Conservation (phyloP, 345 rosid species). For the Eucalyptus guilfoylei region DNA sequence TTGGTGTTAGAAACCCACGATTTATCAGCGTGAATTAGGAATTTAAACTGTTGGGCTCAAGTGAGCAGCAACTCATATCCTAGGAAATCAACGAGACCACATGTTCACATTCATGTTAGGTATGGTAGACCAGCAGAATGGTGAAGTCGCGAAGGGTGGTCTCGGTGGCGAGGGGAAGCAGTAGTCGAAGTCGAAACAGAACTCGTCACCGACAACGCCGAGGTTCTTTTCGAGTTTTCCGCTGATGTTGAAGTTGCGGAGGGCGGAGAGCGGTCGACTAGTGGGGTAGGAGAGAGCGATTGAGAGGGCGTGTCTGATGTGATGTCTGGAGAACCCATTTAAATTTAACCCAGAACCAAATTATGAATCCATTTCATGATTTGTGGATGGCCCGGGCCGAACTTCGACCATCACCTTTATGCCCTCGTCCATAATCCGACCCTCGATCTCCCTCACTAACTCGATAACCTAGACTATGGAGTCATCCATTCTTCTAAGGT, state of each 20-base stretch:
- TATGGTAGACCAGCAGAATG: too few relatives aligned
- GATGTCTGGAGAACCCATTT: neutral
- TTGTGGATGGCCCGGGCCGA: fast-evolving
- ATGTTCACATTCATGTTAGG: neutral
- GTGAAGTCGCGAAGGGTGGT: too few relatives aligned
- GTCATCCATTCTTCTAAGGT: too few relatives aligned
- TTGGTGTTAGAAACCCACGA: neutral
- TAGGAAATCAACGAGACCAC: neutral
- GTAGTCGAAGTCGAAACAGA: slow-evolving; percentile 51
- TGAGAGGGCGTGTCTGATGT: neutral
- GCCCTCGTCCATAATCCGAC: neutral
- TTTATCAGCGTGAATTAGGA: neutral
- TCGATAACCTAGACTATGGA: too few relatives aligned
- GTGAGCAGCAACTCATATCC: neutral
- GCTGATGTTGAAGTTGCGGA: slow-evolving; percentile 47
- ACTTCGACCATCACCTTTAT: neutral
- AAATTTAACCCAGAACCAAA: neutral
- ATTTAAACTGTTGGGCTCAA: neutral
- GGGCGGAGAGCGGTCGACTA: slow-evolving; percentile 69
- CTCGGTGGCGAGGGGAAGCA: neutral
- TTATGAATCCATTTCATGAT: neutral
- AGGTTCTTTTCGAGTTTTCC: slow-evolving; percentile 40
- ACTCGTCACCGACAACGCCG: slow-evolving; percentile 21
- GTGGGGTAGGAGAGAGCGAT: neutral
- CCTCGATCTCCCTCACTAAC: neutral